Base-by-base conservation (phyloP, 345 rosid genomes). In the Chamaenerion angustifolium region DNA sequence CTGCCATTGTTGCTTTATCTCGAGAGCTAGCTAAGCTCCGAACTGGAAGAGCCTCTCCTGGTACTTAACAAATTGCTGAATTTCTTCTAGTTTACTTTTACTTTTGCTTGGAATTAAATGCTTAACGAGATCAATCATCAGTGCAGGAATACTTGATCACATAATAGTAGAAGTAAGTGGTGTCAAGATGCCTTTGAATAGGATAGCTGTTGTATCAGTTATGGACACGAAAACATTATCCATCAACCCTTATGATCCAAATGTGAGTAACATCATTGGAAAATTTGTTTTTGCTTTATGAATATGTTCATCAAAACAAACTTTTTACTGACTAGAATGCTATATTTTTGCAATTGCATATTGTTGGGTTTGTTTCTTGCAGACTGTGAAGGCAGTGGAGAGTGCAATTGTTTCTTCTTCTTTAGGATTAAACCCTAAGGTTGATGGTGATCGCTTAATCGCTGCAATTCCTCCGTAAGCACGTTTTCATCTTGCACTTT, bases 71-170 rank as follows among this genome's bases (percentile, higher is more conserved):
- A 42, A 11, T 21, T 21, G 25, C 25, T 21, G 25, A 21, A 21
- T 21, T 21, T 21, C 25, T 2, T 21, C 25, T 21, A 4, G 25
- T 2, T 21, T 21, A 4, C 25, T 21, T 21, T 2, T 21, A 21
- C 25, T 21, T 21, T 21, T 21, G 25, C 25, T 21, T 21, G 25
- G 4, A 21, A 21, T 21, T 21, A 21, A 21, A 2, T 21, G 25
- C 25, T 21, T 21, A 21, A 21, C 25, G 25, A 21, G 25, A 21
- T 21, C 2, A 21, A 21, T 21, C 25, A 21, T 12, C 14, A 61
- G 61, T 56, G 16, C 75, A 85, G 95, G 98, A 64, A 86, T 90
- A 76, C 93, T 87, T 57, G 98, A 92, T 66, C 98, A 92, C 64
- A 84, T 84, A 42, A 71, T 87, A 48, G 88, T 92, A 48, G 98